These are phyloP conservation scores for Pholiota conissans DNA, from an alignment of 768 basidiomycete species.

Conservation along the genomic window DNA sequence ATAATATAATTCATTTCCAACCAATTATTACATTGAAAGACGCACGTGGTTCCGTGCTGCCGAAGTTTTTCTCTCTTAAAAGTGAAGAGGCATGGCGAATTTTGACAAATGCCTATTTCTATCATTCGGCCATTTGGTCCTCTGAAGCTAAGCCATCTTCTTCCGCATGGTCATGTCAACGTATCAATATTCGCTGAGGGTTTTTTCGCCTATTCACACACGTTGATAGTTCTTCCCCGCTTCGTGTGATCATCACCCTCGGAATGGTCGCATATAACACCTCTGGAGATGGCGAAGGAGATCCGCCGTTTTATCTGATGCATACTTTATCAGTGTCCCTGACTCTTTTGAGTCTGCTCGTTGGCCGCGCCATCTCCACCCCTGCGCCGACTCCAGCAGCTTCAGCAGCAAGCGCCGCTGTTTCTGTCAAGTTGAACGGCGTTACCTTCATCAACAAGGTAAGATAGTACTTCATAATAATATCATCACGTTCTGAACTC, in stretches of 20 bases:
- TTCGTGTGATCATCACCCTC: background rate
- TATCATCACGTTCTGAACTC: background rate
- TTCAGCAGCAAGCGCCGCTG: conserved; percentile 10
- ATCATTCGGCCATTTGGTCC: background rate
- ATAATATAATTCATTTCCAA: background rate
- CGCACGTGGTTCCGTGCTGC: background rate
- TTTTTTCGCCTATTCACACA: background rate
- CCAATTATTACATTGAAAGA: background rate
- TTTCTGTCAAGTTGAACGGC: conserved; percentile 12
- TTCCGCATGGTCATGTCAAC: background rate
- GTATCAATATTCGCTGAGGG: background rate
- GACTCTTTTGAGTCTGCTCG: background rate
- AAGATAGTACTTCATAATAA: background rate
- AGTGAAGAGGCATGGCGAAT: background rate
- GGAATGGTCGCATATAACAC: background rate
- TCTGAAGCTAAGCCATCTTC: background rate
- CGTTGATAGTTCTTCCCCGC: background rate
- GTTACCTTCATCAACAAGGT: conserved; percentile 17
- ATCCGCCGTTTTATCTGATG: background rate
- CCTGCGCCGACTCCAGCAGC: conserved; percentile 4
- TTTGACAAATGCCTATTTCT: background rate
- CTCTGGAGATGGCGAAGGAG: background rate
- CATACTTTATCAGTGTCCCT: background rate
- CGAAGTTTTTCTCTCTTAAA: background rate
- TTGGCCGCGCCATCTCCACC: background rate